Base-by-base conservation (phyloP, 331 rosid species). In the Acacia pycnantha region DNA sequence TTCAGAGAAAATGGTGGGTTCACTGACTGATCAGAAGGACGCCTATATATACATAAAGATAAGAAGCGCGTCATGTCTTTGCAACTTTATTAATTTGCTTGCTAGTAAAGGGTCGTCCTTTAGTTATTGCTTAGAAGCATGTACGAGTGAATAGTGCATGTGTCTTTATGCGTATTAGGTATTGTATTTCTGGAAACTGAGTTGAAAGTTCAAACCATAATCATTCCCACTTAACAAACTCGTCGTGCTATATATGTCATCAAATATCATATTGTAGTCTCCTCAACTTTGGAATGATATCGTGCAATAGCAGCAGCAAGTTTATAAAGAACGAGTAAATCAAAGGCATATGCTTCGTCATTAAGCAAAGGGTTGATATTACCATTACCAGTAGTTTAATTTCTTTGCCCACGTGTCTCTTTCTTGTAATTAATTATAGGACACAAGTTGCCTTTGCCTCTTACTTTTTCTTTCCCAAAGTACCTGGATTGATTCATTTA, bases 151-250 rank as follows among this genome's bases (percentile, higher is more conserved):
- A 22, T 11, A 2, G 5, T 58, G 15, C 27, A 10, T 51, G 3
- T 27, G 18, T 18, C 9, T 41, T 33, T 58, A 24, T 35, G 27
- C 41, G 70, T 73, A 82, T 84, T 79, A 84, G 85, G 81, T 84
- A 37, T 74, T 5, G 40, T 13, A 47, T 18, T 59, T 9, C 29
- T 35, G 77, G 82, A 76, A 79, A 29, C 24, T 43, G 82, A 70
- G 78, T 79, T 81, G 81, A 74, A 88, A 88, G 47, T 82, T 82
- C 72, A 79, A 80, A 84, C 84, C 70, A 74, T 67, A 86, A 65
- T 84, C 73, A 86, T 82, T 86, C 26, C 77, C 40, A 15, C 70
- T 61, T 53, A 69, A 68, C 85, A 24, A 77, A 26, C 43, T 77
- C 74, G 27, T 61, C 70, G 27, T 78, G 24, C n/a, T 50, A 27